Evolutionary conservation across 2,329 filamentous ascomycete species (phyloP), one percentile per base, ranked within the genome.

Genomic region (Xylariales sp.): DNA sequence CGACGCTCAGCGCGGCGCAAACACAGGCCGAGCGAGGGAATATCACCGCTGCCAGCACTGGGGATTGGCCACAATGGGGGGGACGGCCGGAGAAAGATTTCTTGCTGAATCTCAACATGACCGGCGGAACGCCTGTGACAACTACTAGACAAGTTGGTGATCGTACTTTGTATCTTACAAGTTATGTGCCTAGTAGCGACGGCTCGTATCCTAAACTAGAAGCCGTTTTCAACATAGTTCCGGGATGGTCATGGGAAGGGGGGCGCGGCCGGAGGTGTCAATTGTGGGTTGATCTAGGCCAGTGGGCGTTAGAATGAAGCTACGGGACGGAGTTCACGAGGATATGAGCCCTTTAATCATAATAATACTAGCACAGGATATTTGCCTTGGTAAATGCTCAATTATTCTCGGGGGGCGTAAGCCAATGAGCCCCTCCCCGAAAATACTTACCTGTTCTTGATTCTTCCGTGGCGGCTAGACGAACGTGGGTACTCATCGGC

Each of bases 181-280:
- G 69, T 73, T 62, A 80, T 71, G 41, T 60, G 3, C 58, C 65
- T 2, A 68, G 62, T 12, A 67, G 56, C 7, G 49, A 16, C 30
- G 48, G 43, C 10, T 64, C 65, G n/a, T 74, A 16, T 62, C 81
- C 16, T n/a, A 65, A 72, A 1, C 57, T 76, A 4, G 61, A 67
- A 45, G 68, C 75, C 5, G 28, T 49, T 8, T 75, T 86, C 65
- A 75, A 71, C 0, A 56, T 85, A 34, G 81, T 80, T 5, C 75
- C 84, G 72, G 83, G 80, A 1, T 80, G 78, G 64, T 75, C 74
- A 2, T 86, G 84, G 84, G 84, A 86, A 64, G 83, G 79, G 1
- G 82, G 81, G 0, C 75, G 84, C 23, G 84, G 84, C 0, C 68
- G 71, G 41, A 76, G 84, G 61, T 86, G 84, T 69, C 80, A 81